Conservation (phyloP, 148 eudicot genomes). For the Camellia granthamiana region DNA sequence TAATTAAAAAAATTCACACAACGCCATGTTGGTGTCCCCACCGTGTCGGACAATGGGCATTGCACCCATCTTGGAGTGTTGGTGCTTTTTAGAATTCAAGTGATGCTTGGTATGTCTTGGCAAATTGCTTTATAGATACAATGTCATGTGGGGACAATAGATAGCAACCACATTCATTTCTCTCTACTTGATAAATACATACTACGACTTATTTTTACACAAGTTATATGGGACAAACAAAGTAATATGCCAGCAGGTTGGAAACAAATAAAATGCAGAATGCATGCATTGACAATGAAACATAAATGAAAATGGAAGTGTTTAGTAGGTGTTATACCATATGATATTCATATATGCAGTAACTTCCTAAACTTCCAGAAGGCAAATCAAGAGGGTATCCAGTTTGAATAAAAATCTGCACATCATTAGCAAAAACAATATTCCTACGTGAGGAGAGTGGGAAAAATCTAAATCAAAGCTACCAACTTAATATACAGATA, state of each 20-base stretch:
- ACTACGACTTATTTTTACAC: background rate
- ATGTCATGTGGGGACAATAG: background rate
- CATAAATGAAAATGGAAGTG: background rate
- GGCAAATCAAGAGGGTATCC: constrained; percentile 98
- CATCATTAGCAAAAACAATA: constrained; percentile 11
- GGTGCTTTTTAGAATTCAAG: background rate
- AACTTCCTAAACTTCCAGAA: constrained; percentile 98
- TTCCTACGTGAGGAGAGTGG: background rate
- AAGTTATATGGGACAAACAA: background rate
- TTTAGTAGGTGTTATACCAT: constrained; percentile 44
- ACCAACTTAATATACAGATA: background rate
- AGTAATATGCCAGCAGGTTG: background rate
- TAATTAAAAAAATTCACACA: no score
- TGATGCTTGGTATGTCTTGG: background rate
- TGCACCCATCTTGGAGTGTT: no score
- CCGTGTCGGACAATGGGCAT: no score
- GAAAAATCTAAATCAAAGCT: background rate
- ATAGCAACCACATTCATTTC: background rate
- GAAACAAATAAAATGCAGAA: constrained; percentile 6
- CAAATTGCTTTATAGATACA: background rate
- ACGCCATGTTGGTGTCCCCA: no score
- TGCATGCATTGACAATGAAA: background rate
- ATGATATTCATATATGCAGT: constrained; percentile 96
- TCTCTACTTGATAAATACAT: background rate
- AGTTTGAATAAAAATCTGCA: constrained; percentile 97